These are phyloP conservation scores for Candida xiaguanensis DNA, from an alignment of 805 yeast genomes.

Conservation along the genomic window DNA sequence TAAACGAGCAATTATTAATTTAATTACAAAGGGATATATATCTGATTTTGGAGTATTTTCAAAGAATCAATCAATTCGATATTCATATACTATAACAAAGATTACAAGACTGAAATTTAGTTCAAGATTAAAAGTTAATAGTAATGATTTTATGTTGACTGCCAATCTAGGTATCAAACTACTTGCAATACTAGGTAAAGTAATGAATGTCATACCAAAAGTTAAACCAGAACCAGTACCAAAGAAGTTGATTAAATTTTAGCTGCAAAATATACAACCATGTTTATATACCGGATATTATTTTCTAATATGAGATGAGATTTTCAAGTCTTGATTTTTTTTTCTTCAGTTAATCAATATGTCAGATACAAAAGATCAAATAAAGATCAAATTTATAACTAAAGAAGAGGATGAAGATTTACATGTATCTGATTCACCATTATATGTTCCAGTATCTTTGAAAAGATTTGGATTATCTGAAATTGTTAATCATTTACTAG, in stretches of 20 bases:
- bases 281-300: not conserved
- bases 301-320: constrained; percentile 5
- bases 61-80: constrained; percentile 10
- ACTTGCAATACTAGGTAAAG: constrained; percentile 18
- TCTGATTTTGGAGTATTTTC: constrained; percentile 23
- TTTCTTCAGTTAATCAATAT: constrained; percentile 9
- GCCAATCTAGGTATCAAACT: constrained; percentile 19
- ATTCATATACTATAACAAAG: constrained; percentile 19
- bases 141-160: constrained; percentile 13
- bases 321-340: not conserved
- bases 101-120: constrained; percentile 23
- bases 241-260: constrained; percentile 2
- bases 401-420: constrained; percentile 74
- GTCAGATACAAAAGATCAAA: constrained; percentile 50
- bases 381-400: constrained; percentile 80
- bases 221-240: constrained; percentile 4
- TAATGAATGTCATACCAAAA: constrained; percentile 14
- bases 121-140: constrained; percentile 14
- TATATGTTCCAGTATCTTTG: constrained; percentile 80
- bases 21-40: constrained; percentile 24
- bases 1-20: constrained; percentile 23
- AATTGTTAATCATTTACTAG: constrained; percentile 85
- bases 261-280: not conserved
- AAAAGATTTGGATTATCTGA: constrained; percentile 93
- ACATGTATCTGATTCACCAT: constrained; percentile 72